Percentiles rank a stretch among this genome's conserved stretches.
Conservation (phyloP, 2,329 filamentous ascomycete species). For the Trichoderma harzianum region DNA sequence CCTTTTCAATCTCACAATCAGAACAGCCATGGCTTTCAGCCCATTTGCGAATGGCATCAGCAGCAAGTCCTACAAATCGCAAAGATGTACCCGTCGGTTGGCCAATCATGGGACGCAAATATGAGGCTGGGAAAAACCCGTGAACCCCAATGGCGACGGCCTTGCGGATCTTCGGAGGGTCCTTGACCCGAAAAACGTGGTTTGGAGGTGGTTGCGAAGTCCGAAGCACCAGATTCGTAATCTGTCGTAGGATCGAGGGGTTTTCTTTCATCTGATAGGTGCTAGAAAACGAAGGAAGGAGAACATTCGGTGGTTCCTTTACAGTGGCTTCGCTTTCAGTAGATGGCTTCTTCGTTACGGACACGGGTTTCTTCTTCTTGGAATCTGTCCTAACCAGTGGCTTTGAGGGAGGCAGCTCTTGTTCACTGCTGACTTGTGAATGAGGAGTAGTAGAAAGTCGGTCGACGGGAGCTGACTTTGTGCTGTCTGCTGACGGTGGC, state of each 20-base stretch:
- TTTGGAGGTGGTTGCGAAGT: constrained; percentile 55
- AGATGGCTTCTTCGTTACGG: constrained; percentile 21
- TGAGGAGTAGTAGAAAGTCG: background rate
- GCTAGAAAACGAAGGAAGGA: constrained; percentile 66
- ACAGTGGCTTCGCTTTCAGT: constrained; percentile 26
- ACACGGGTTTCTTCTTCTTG: constrained; percentile 21
- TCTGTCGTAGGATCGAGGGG: constrained; percentile 67
- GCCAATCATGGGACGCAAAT: constrained; percentile 86
- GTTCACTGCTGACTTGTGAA: background rate
- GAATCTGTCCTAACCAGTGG: constrained; percentile 17
- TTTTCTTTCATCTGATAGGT: constrained; percentile 66
- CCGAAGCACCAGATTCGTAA: constrained; percentile 55
- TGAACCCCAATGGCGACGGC: constrained; percentile 93
- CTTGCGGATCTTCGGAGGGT: constrained; percentile 71
- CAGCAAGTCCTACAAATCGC: constrained; percentile 84
- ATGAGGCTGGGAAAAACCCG: constrained; percentile 83
- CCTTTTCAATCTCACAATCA: constrained; percentile 84
- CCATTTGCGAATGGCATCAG: constrained; percentile 81
- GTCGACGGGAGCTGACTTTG: constrained; percentile 9
- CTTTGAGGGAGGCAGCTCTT: constrained; percentile 13
- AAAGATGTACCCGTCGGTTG: constrained; percentile 95
- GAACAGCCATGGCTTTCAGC: constrained; percentile 67
- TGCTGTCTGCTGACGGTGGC: constrained; percentile 24
- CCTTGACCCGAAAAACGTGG: constrained; percentile 69
- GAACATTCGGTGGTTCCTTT: constrained; percentile 55